phyloP scores from a whole-genome alignment of 768 basidiomycete genomes.

The Russula ochroleuca region DNA sequence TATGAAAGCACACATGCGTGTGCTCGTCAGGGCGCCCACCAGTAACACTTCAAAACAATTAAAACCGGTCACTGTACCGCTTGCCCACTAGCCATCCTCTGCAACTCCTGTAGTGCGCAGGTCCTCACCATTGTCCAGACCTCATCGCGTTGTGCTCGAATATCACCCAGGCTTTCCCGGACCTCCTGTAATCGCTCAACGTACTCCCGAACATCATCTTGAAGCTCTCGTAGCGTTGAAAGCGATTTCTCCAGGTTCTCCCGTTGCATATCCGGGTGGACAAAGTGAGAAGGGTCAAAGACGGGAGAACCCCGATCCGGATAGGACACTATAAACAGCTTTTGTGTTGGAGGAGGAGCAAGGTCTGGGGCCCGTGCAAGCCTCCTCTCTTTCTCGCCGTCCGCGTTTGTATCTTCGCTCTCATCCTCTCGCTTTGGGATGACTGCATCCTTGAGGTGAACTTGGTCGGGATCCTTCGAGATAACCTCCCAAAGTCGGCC shows the following conservation, averaged over 20 bases:
- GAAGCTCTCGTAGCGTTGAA: slow-evolving; percentile 68
- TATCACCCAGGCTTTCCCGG: slow-evolving; percentile 72
- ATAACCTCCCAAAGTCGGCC: slow-evolving; percentile 81
- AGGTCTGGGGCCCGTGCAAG: slow-evolving; percentile 61
- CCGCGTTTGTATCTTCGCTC: slow-evolving; percentile 39
- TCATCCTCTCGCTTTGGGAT: slow-evolving; percentile 66
- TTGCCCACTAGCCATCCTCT: slow-evolving; percentile 48
- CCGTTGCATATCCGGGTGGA: slow-evolving; percentile 60
- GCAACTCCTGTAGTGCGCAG: slow-evolving; percentile 69
- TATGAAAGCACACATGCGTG: slow-evolving; percentile 15
- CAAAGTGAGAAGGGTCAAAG: slow-evolving; percentile 59
- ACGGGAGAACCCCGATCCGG: slow-evolving; percentile 44
- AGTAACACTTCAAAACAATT: neutral
- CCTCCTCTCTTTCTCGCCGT: slow-evolving; percentile 40
- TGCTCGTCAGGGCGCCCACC: neutral
- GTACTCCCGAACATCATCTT: slow-evolving; percentile 85
- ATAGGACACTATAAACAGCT: slow-evolving; percentile 56
- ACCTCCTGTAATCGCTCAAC: slow-evolving; percentile 82
- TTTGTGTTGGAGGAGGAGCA: slow-evolving; percentile 61
- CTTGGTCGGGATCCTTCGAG: slow-evolving; percentile 58
- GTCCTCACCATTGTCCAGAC: slow-evolving; percentile 77
- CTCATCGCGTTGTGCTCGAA: slow-evolving; percentile 61
- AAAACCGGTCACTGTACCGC: slow-evolving; percentile 3
- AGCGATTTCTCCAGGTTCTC: slow-evolving; percentile 72
- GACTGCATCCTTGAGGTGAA: slow-evolving; percentile 38